Evolutionary conservation across 345 rosid species (phyloP), one percentile per base, ranked within the genome.

Genomic region (Adansonia digitata): DNA sequence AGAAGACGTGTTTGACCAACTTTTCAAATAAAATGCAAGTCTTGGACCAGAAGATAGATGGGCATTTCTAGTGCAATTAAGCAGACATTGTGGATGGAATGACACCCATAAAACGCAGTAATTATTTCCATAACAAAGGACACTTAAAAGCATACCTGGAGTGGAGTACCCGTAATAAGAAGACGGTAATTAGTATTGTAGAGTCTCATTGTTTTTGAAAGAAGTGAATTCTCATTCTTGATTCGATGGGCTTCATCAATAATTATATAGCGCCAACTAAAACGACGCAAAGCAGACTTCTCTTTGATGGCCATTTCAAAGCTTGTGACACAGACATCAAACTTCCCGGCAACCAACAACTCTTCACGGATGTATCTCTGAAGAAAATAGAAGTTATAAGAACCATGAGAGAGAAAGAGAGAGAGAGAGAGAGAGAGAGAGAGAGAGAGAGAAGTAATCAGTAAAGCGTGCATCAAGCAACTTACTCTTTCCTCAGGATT

Each of bases 281-380:
- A 96, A 49, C 97, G 97, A 49, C 95, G 97, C 80, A 96, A 77
- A 17, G 91, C 78, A 81, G 91, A 37, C 83, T 93, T 96, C 91
- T 96, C 99, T 80, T 96, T 96, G 75, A 96, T 96, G 75, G 98
- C 99, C 99, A 96, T 96, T 84, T 96, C 99, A 86, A 96, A 96
- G 82, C 99, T 96, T 49, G 99, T 96, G 73, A 96, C 98, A 55
- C 98, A 93, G 11, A 96, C 89, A 91, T 96, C 97, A 84, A 96
- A 96, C 85, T 96, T 96, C 69, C 99, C 98, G 71, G 99, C 98
- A 84, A 85, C 93, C 69, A 96, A 84, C 74, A 96, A 81, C 40
- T 96, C 90, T 20, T 96, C 98, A 7, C 99, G 94, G 80, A 96
- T 93, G 84, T 92, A 89, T 75, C 81, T 92, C 99, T 96, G 90